A percentile compares a stretch with the other conserved stretches of the same genome.
Evolutionary conservation across 2,329 filamentous ascomycete species (phyloP).

Genomic region (Falciphora oryzae): DNA sequence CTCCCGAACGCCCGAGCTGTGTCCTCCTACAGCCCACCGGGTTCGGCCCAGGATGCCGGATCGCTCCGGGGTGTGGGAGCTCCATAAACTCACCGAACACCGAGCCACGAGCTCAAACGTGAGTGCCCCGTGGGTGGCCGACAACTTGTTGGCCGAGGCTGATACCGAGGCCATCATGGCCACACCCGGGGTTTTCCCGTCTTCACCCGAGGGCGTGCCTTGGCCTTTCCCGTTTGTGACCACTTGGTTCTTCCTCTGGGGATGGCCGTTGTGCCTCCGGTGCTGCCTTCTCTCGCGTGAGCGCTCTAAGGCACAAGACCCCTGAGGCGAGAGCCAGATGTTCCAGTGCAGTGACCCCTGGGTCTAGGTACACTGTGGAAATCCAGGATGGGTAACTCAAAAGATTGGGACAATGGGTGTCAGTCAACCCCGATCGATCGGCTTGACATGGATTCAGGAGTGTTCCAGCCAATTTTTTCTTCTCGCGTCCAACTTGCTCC

Average conservation of each 20-base stretch:
- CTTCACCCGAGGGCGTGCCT: background rate
- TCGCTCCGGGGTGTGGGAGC: background rate
- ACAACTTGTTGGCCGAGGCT: constrained; percentile 10
- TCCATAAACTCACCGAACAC: constrained; percentile 16
- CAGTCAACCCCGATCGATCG: background rate
- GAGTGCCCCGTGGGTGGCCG: constrained; percentile 24
- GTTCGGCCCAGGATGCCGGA: background rate
- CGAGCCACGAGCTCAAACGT: constrained; percentile 24
- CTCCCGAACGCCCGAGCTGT: background rate
- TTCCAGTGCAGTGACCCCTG: background rate
- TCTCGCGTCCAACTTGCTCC: background rate
- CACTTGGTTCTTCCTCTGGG: background rate
- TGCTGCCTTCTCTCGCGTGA: background rate
- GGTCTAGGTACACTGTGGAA: background rate
- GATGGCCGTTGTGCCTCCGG: background rate
- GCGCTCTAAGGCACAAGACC: background rate
- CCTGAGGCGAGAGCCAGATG: too few relatives aligned
- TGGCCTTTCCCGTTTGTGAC: background rate
- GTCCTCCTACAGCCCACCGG: background rate
- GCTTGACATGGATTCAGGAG: background rate
- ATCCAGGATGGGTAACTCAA: background rate
- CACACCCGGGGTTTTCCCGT: background rate
- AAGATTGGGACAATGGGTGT: background rate
- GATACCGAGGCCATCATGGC: constrained; percentile 19
- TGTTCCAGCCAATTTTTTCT: background rate